Percentiles rank a stretch among this genome's conserved stretches.
phyloP scores from a whole-genome alignment of 495 filamentous ascomycete genomes.

The Daldinia caldariorum region DNA sequence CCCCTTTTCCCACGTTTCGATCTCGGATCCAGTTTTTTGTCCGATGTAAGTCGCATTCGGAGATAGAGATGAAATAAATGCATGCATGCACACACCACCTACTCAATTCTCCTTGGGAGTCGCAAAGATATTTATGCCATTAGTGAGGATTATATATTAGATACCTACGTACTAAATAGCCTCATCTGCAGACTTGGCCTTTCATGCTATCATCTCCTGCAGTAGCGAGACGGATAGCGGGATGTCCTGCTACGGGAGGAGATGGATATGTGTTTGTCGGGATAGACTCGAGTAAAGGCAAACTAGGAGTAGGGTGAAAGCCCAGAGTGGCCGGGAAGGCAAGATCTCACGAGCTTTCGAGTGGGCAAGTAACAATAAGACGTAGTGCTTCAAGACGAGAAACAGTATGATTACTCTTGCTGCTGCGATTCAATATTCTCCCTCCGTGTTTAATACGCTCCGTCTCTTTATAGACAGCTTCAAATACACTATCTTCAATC shows the following conservation, averaged over 20 bases:
- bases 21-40: constrained; percentile 2
- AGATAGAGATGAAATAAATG: constrained; percentile 1
- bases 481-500: too few species aligned
- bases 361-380: background rate
- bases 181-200: background rate
- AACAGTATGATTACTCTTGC: background rate
- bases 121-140: background rate
- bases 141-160: background rate
- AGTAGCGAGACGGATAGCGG: background rate
- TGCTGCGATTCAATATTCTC: background rate
- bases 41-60: background rate
- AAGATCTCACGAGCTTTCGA: background rate
- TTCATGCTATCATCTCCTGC: background rate
- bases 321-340: too few species aligned
- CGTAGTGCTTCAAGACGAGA: background rate
- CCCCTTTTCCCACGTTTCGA: constrained; percentile 2
- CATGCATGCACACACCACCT: too few species aligned
- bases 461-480: background rate
- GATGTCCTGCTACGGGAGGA: background rate
- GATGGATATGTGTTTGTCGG: background rate
- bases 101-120: background rate
- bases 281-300: background rate
- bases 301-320: background rate
- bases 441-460: background rate
- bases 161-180: background rate